Percentiles rank a stretch among this genome's conserved stretches.
Conservation (phyloP, 345 rosid genomes). For the Atalantia buxifolia region DNA sequence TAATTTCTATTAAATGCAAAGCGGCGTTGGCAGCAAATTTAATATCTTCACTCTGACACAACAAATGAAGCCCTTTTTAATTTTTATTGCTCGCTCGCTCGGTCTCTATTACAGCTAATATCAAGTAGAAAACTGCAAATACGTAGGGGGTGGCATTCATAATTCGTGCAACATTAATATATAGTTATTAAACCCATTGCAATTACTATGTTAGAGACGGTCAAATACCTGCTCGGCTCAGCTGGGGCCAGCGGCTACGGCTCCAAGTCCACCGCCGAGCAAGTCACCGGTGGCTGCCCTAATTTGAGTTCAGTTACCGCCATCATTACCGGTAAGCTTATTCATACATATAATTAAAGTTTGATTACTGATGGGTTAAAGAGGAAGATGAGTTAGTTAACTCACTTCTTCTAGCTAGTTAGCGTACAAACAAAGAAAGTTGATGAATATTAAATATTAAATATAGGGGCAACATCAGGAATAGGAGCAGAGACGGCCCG, state of each 20-base stretch:
- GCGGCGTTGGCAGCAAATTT: constrained; percentile 36
- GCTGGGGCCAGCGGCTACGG: constrained; percentile 81
- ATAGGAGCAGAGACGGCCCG: constrained; percentile 97
- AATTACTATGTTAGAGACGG: constrained; percentile 58
- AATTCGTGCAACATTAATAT: no score
- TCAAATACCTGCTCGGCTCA: constrained; percentile 75
- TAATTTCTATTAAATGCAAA: constrained; percentile 21
- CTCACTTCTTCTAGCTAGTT: no score
- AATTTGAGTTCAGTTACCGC: constrained; percentile 72
- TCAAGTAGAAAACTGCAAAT: constrained; percentile 18
- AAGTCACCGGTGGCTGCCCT: constrained; percentile 52
- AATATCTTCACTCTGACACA: constrained; percentile 22
- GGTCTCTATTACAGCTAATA: constrained; percentile 17
- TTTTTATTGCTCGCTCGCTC: neutral
- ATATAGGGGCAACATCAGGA: constrained; percentile 89
- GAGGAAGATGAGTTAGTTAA: no score
- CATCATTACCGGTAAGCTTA: constrained; percentile 69
- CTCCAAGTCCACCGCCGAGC: constrained; percentile 86
- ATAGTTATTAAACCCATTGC: no score
- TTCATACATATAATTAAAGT: no score
- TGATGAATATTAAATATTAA: no score
- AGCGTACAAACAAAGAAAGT: no score
- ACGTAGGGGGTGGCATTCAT: no score
- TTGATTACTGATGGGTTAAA: neutral
- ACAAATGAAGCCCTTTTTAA: constrained; percentile 4